These are phyloP conservation scores for Spongispora temasekensis DNA, from an alignment of 1,284 basidiomycete genomes.

Conservation along the genomic window DNA sequence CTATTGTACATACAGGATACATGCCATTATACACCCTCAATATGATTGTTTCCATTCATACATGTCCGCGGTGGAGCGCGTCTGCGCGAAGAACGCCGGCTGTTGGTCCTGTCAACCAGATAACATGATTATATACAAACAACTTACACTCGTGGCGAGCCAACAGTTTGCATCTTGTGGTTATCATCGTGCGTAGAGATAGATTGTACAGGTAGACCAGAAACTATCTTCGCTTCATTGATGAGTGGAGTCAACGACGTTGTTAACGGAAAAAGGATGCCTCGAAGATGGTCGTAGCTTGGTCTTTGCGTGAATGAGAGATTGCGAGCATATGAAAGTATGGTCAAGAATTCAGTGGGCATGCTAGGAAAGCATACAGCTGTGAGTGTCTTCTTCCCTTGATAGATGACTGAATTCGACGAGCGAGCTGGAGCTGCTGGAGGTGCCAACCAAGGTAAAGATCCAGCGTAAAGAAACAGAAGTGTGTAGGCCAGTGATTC, in stretches of 20 bases:
- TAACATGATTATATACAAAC: too few relatives aligned
- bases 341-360: neutral
- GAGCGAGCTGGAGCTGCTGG: neutral
- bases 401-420: neutral
- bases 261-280: neutral
- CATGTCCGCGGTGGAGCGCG: neutral
- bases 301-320: too few relatives aligned
- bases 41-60: neutral
- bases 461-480: too few relatives aligned
- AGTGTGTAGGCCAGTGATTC: too few relatives aligned
- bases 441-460: neutral
- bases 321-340: neutral
- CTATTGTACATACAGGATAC: neutral
- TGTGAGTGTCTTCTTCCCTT: neutral
- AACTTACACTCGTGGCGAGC: neutral
- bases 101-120: neutral
- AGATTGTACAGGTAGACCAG: neutral
- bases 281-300: neutral
- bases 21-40: neutral
- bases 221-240: neutral
- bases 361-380: neutral
- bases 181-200: too few relatives aligned
- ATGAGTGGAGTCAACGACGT: neutral
- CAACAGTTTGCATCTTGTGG: neutral
- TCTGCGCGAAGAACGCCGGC: too few relatives aligned